Evolutionary conservation across 2,329 filamentous ascomycete genomes (phyloP).

Genomic region (Microthyrium microscopicum): DNA sequence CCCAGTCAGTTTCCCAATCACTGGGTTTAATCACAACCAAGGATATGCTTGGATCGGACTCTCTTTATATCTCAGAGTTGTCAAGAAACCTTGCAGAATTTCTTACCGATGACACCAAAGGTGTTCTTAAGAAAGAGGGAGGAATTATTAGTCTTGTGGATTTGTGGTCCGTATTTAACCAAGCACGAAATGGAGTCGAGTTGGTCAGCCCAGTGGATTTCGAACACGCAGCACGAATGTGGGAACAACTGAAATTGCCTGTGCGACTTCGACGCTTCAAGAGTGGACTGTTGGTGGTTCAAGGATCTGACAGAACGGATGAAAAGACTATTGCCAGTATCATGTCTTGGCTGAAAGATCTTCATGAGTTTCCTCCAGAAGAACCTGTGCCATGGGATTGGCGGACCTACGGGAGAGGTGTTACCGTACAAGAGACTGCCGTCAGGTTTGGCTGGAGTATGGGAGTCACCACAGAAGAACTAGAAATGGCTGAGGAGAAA

Average conservation of each 20-base stretch:
- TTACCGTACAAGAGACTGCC: slow-evolving; percentile 79
- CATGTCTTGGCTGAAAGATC: slow-evolving; percentile 57
- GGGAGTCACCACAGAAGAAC: slow-evolving; percentile 83
- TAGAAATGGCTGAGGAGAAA: slow-evolving; percentile 91
- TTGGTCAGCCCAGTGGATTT: slow-evolving; percentile 85
- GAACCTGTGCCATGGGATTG: slow-evolving; percentile 59
- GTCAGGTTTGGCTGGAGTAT: slow-evolving; percentile 94
- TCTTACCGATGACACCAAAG: slow-evolving; percentile 66
- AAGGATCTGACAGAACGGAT: slow-evolving; percentile 74
- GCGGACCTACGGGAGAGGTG: slow-evolving; percentile 60
- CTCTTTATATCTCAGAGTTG: slow-evolving; percentile 76
- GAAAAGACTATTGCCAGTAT: slow-evolving; percentile 71
- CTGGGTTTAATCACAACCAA: slow-evolving; percentile 86
- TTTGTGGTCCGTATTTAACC: slow-evolving; percentile 88
- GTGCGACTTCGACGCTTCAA: slow-evolving; percentile 79
- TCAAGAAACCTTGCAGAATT: slow-evolving; percentile 77
- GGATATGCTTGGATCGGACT: slow-evolving; percentile 79
- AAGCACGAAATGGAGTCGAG: slow-evolving; percentile 82
- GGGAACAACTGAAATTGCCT: slow-evolving; percentile 75
- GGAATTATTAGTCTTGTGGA: slow-evolving; percentile 84
- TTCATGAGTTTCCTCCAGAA: slow-evolving; percentile 49
- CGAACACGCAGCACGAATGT: slow-evolving; percentile 71
- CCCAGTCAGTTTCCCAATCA: slow-evolving; percentile 67
- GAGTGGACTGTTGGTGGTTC: slow-evolving; percentile 86
- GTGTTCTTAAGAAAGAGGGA: slow-evolving; percentile 61